Evolutionary conservation across 352 stramenopile species (phyloP).

Genomic region (Hyaloperonospora brassicae): DNA sequence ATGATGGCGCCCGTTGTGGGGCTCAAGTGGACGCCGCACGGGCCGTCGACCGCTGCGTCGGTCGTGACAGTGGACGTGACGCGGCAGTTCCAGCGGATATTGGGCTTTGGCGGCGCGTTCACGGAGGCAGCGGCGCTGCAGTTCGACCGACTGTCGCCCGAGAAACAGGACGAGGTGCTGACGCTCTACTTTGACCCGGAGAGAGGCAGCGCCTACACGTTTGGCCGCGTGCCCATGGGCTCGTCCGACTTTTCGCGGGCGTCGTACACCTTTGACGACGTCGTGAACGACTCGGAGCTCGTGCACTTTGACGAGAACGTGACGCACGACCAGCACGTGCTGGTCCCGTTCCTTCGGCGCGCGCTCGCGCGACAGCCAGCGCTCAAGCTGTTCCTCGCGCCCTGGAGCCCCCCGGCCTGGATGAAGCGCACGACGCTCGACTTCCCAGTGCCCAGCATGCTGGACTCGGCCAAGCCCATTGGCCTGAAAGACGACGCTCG

Average conservation of each 20-base stretch:
- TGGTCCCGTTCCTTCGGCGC: constrained; percentile 82
- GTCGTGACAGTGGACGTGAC: constrained; percentile 46
- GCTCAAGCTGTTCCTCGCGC: constrained; percentile 61
- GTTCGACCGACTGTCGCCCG: constrained; percentile 67
- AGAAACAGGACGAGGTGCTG: constrained; percentile 79
- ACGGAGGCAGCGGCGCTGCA: constrained; percentile 87
- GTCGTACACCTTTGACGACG: constrained; percentile 87
- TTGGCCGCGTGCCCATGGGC: constrained; percentile 88
- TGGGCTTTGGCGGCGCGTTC: constrained; percentile 89
- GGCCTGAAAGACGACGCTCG: constrained; percentile 46
- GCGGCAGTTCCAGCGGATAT: constrained; percentile 63
- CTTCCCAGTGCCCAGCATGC: constrained; percentile 61
- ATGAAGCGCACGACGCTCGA: background rate
- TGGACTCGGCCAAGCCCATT: constrained; percentile 42
- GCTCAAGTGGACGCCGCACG: constrained; percentile 33
- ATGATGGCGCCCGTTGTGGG: constrained; percentile 58
- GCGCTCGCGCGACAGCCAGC: constrained; percentile 43
- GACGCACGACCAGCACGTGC: constrained; percentile 62
- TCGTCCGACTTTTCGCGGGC: constrained; percentile 83
- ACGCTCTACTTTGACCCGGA: constrained; percentile 83
- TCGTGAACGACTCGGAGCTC: constrained; percentile 57
- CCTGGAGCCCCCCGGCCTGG: constrained; percentile 4
- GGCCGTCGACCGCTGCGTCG: constrained; percentile 13
- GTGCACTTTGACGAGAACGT: constrained; percentile 72
- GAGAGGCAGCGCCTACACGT: constrained; percentile 74